These are phyloP conservation scores for Cyclotella kingstonii DNA, from an alignment of 108 stramenopile species.

Conservation along the genomic window DNA sequence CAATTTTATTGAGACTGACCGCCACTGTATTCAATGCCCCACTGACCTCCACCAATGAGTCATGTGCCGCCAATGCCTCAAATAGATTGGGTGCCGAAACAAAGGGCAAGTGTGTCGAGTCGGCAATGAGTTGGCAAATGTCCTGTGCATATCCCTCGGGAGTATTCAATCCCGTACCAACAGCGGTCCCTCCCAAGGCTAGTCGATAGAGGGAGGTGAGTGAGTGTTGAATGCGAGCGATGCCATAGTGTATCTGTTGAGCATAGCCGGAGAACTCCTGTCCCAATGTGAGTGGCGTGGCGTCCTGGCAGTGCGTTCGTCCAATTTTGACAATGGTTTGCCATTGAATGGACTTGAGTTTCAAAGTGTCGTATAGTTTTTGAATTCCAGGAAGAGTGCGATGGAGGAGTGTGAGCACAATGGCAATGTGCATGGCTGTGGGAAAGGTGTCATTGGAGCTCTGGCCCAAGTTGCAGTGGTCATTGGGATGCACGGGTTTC, in stretches of 20 bases:
- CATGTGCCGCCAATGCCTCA: slow-evolving; percentile 96
- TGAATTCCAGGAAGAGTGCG: slow-evolving; percentile 81
- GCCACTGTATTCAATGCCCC: slow-evolving; percentile 92
- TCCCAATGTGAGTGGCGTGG: slow-evolving; percentile 96
- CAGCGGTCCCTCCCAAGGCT: slow-evolving; percentile 97
- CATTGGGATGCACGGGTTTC: slow-evolving; percentile 95
- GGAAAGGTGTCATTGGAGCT: slow-evolving; percentile 95
- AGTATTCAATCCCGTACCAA: slow-evolving; percentile 91
- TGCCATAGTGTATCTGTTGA: slow-evolving; percentile 89
- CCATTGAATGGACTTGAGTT: slow-evolving; percentile 74
- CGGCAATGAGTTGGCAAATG: slow-evolving; percentile 89
- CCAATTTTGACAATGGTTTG: slow-evolving; percentile 94
- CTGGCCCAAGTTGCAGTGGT: slow-evolving; percentile 98
- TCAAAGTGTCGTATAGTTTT: slow-evolving; percentile 64
- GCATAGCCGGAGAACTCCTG: slow-evolving; percentile 98
- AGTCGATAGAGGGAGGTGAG: slow-evolving; percentile 83
- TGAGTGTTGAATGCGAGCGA: slow-evolving; percentile 66
- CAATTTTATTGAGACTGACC: slow-evolving; percentile 92
- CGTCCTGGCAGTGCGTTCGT: slow-evolving; percentile 98
- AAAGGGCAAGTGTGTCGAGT: slow-evolving; percentile 89
- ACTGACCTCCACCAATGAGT: slow-evolving; percentile 90
- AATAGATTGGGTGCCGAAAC: slow-evolving; percentile 96
- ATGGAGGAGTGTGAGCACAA: slow-evolving; percentile 67
- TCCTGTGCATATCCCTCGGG: slow-evolving; percentile 85
- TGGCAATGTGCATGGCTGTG: slow-evolving; percentile 96